Base-by-base conservation (phyloP, 495 filamentous ascomycete genomes). In the Lophiostoma macrostomum region DNA sequence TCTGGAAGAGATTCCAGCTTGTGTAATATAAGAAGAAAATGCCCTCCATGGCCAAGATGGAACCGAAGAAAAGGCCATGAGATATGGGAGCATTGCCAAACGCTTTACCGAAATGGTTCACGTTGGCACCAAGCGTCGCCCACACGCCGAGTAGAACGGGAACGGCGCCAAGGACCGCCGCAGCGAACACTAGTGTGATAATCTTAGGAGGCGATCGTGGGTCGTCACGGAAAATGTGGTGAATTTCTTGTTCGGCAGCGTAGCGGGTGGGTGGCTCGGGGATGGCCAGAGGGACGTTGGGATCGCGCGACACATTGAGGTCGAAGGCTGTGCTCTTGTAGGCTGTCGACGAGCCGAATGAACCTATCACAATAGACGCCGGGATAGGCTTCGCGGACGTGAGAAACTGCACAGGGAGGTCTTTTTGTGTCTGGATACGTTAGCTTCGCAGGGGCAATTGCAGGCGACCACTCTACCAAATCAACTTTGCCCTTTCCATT, bases 1-100 rank as follows among this genome's bases (percentile, higher is more conserved):
- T 80, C 74, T 95, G 85, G 79, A 97, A 98, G 37, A 98, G 74
- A 60, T 84, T 96, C 93, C 91, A 97, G 60, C 73, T 84, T 25
- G 79, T 86, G 67, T 96, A 98, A 76, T 98, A 98, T 68, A 95
- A 69, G 77, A 90, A 90, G 73, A 97, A 97, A 58, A 95, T 80
- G 6, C 80, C 86, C 70, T 98, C 93, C 74, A 98, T 83, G 11
- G 82, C 80, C 22, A 95, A 29, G 53, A 98, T 80, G 7, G 88
- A 93, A 32, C 83, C 84, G 54, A 91, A 84, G 72, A 96, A 96
- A 35, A 86, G 64, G 32, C 80, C 73, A 64, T 97, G 90, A 7
- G 89, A 79, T 18, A 95, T 52, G 35, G 91, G 90, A 5, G 87
- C 85, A 18, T 74, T 74, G 40, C 79, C 69, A 39, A 95, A 69